Evolutionary conservation across 2,329 filamentous ascomycete genomes (phyloP).

Genomic region (Chaetomiaceae sp.): DNA sequence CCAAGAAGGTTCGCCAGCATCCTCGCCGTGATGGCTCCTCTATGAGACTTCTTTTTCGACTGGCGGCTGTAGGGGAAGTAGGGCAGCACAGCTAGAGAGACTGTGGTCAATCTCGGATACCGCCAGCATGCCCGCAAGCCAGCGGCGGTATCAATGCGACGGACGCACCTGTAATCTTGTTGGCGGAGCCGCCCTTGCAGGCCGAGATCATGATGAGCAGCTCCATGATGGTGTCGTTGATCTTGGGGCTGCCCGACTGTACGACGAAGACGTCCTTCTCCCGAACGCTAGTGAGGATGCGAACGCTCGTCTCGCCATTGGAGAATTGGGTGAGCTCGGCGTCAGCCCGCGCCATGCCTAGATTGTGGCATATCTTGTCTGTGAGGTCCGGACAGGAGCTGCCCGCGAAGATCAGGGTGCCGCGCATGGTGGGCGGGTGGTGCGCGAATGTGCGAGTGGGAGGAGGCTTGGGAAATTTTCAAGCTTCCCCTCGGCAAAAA

Average conservation of each 20-base stretch:
- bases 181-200: constrained; percentile 95
- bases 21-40: constrained; percentile 90
- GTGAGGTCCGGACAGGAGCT: constrained; percentile 61
- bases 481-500: background rate
- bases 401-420: constrained; percentile 62
- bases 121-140: background rate
- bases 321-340: constrained; percentile 65
- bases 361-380: constrained; percentile 59
- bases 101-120: constrained; percentile 7
- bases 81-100: constrained; percentile 64
- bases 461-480: constrained; percentile 12
- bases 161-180: constrained; percentile 85
- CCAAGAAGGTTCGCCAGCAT: constrained; percentile 94
- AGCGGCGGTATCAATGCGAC: constrained; percentile 15
- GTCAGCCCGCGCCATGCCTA: constrained; percentile 58
- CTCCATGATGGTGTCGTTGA: constrained; percentile 99
- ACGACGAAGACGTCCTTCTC: constrained; percentile 99
- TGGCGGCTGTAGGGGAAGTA: constrained; percentile 99
- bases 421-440: constrained; percentile 46
- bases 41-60: constrained; percentile 97
- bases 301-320: constrained; percentile 66
- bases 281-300: constrained; percentile 69
- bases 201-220: constrained; percentile 98
- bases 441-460: constrained; percentile 16
- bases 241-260: constrained; percentile 89